Percentiles rank a stretch among this genome's conserved stretches.
These are phyloP conservation scores for Citrullus mucosospermus DNA, from an alignment of 306 rosid species.

Conservation along the genomic window DNA sequence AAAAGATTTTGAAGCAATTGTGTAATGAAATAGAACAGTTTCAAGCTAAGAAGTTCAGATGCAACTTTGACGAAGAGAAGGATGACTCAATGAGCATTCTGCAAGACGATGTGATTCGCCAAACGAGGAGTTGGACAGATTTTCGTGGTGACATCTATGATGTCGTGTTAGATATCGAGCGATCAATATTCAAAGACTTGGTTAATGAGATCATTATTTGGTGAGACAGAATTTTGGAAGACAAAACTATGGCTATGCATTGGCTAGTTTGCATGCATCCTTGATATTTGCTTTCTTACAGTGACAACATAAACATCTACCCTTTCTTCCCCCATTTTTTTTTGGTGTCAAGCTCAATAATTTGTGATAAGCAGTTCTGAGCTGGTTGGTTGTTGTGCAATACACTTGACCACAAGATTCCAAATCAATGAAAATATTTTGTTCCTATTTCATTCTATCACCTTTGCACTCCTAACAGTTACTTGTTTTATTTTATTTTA, in stretches of 20 bases:
- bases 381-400: background rate
- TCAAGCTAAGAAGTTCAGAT: slow-evolving; percentile 36
- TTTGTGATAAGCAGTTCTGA: background rate
- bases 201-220: slow-evolving; percentile 47
- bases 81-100: slow-evolving; percentile 38
- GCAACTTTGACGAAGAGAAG: slow-evolving; percentile 33
- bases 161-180: slow-evolving; percentile 57
- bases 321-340: background rate
- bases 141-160: slow-evolving; percentile 48
- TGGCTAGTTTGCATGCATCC: background rate
- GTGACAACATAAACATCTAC: background rate
- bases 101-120: slow-evolving; percentile 46
- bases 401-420: background rate
- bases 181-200: slow-evolving; percentile 68
- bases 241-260: background rate
- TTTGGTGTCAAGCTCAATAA: slow-evolving; percentile 1
- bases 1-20: slow-evolving; percentile 72
- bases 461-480: background rate
- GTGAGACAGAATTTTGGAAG: background rate
- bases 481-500: background rate
- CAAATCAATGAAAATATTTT: background rate
- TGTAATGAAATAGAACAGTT: slow-evolving; percentile 54
- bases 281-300: background rate
- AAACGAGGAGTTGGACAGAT: slow-evolving; percentile 45
- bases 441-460: background rate